Conservation (phyloP, 805 yeast species). For the Candida michaelii region DNA sequence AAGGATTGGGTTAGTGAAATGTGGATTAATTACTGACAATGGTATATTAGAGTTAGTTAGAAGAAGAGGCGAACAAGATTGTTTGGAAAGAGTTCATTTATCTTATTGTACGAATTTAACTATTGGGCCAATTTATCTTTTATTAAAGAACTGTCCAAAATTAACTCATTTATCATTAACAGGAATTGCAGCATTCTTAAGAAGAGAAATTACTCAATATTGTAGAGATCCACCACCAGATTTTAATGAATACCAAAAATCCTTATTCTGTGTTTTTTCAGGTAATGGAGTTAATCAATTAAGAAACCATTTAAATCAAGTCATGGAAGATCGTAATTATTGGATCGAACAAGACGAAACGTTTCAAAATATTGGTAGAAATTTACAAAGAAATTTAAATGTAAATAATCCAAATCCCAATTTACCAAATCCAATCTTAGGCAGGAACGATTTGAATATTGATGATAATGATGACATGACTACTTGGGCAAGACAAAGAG, state of each 20-base stretch:
- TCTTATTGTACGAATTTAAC: constrained; percentile 85
- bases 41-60: constrained; percentile 72
- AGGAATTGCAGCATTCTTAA: constrained; percentile 85
- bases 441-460: not conserved
- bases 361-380: constrained; percentile 28
- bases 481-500: constrained; percentile 29
- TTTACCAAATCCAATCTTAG: not conserved
- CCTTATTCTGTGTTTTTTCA: constrained; percentile 87
- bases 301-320: constrained; percentile 62
- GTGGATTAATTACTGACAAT: constrained; percentile 80
- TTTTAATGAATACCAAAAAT: constrained; percentile 81
- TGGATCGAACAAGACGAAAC: constrained; percentile 33
- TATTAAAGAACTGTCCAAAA: constrained; percentile 78
- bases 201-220: constrained; percentile 79
- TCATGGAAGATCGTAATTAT: constrained; percentile 37
- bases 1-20: constrained; percentile 91
- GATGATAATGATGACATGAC: constrained; percentile 22
- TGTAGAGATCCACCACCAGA: constrained; percentile 94
- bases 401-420: constrained; percentile 3
- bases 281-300: constrained; percentile 83
- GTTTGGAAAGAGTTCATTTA: constrained; percentile 88
- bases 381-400: constrained; percentile 14
- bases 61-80: constrained; percentile 69
- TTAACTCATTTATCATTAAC: constrained; percentile 89
- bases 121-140: constrained; percentile 69